phyloP scores from a whole-genome alignment of 2,329 filamentous ascomycete species.

The Xylariaceae sp. region DNA sequence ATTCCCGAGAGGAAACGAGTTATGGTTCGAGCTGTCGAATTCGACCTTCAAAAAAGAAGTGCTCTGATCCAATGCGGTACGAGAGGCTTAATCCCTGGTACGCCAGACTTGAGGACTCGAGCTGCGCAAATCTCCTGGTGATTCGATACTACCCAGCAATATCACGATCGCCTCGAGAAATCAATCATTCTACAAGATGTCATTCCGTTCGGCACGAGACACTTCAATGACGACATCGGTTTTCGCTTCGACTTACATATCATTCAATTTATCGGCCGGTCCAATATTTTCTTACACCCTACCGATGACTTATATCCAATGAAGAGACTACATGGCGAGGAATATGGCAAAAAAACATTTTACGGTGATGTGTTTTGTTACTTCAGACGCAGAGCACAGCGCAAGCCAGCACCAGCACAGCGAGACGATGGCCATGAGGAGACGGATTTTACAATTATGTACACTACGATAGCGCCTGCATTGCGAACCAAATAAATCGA shows the following conservation, averaged over 20 bases:
- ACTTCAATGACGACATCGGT: background rate
- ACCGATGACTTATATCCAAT: background rate
- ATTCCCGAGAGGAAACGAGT: constrained; percentile 55
- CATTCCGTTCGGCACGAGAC: background rate
- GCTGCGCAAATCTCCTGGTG: constrained; percentile 49
- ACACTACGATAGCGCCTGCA: too few species aligned
- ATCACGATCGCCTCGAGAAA: background rate
- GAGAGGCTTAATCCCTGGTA: constrained; percentile 46
- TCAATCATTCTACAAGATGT: background rate
- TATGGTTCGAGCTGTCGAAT: constrained; percentile 56
- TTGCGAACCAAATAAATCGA: too few species aligned
- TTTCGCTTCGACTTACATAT: constrained; percentile 2
- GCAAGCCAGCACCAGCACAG: background rate
- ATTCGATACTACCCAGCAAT: background rate
- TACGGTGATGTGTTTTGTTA: background rate
- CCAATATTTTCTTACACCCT: constrained; percentile 11
- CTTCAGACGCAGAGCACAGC: constrained; percentile 1
- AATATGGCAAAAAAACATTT: background rate
- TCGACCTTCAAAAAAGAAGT: constrained; percentile 51
- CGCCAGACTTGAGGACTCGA: constrained; percentile 47
- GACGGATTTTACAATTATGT: too few species aligned
- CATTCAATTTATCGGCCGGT: constrained; percentile 13
- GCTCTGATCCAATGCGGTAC: constrained; percentile 55
- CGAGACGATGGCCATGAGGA: constrained; percentile 5
- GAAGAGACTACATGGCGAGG: background rate